Conservation (phyloP, 371 early-diverging fungal species). For the Chytridium lagenaria region DNA sequence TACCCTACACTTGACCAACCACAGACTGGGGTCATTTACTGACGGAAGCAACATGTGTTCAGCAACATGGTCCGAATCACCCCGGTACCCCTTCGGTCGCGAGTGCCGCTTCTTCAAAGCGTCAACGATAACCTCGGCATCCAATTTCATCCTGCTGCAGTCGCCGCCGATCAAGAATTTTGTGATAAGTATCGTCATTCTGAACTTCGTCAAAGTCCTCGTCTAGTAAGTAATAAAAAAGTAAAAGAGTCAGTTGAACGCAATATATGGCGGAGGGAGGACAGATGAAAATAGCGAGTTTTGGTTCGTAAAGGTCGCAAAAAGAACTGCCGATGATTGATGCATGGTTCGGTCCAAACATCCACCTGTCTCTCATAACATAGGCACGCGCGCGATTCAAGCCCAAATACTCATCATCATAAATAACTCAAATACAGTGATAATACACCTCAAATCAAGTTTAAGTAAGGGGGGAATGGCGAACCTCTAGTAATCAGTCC, state of each 20-base stretch:
- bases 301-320: neutral
- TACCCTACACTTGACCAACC: constrained; percentile 90
- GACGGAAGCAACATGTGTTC: constrained; percentile 84
- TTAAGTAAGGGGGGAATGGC: constrained; percentile 7
- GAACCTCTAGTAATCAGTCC: constrained; percentile 35
- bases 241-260: neutral
- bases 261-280: too few relatives aligned
- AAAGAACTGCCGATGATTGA: too few relatives aligned
- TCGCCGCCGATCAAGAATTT: constrained; percentile 73
- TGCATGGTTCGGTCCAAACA: too few relatives aligned
- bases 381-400: too few relatives aligned
- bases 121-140: constrained; percentile 85
- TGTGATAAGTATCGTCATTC: constrained; percentile 56
- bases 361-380: neutral
- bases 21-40: constrained; percentile 90
- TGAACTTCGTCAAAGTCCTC: constrained; percentile 75
- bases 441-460: neutral
- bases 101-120: constrained; percentile 81
- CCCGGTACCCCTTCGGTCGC: constrained; percentile 50
- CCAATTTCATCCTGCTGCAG: constrained; percentile 72
- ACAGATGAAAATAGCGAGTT: neutral
- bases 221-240: constrained; percentile 10
- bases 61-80: constrained; percentile 74
- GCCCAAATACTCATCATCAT: constrained; percentile 6
- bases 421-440: neutral